phyloP scores from a whole-genome alignment of 371 early-diverging fungal genomes.

The Apophysomyces variabilis region DNA sequence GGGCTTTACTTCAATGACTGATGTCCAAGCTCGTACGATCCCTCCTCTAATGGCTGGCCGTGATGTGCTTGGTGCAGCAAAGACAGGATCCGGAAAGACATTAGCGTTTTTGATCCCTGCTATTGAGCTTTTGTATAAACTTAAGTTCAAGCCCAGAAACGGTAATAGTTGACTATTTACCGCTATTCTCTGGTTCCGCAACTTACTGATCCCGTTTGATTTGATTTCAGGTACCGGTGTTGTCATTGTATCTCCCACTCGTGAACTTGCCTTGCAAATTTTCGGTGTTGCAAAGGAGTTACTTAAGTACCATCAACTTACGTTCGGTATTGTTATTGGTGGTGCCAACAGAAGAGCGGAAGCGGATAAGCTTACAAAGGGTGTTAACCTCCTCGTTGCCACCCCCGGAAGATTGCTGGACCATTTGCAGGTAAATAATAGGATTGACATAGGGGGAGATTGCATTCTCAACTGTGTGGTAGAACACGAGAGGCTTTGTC shows the following conservation, averaged over 20 bases:
- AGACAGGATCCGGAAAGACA: constrained; percentile 99
- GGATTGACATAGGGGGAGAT: not conserved
- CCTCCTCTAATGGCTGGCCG: constrained; percentile 94
- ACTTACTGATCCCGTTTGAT: not conserved
- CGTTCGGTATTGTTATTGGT: constrained; percentile 95
- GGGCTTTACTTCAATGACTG: constrained; percentile 96
- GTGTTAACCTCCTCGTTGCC: constrained; percentile 94
- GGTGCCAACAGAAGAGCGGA: constrained; percentile 96
- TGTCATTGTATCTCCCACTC: constrained; percentile 98
- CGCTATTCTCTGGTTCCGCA: not conserved
- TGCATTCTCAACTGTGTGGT: not conserved
- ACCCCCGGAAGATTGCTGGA: constrained; percentile 99
- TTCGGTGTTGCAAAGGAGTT: constrained; percentile 97
- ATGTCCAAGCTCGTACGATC: constrained; percentile 96
- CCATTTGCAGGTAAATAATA: constrained; percentile 69
- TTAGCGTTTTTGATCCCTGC: constrained; percentile 98
- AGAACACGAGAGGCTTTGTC: constrained; percentile 91
- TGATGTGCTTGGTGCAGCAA: constrained; percentile 99
- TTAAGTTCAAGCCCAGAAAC: constrained; percentile 93
- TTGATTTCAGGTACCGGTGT: constrained; percentile 80
- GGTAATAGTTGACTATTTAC: constrained; percentile 46
- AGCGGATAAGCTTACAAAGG: constrained; percentile 91
- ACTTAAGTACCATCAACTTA: constrained; percentile 89
- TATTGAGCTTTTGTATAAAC: constrained; percentile 83
- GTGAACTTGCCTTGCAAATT: constrained; percentile 99